Conservation (phyloP, 1,139 yeast species). For the Blastobotrys aristatus region DNA sequence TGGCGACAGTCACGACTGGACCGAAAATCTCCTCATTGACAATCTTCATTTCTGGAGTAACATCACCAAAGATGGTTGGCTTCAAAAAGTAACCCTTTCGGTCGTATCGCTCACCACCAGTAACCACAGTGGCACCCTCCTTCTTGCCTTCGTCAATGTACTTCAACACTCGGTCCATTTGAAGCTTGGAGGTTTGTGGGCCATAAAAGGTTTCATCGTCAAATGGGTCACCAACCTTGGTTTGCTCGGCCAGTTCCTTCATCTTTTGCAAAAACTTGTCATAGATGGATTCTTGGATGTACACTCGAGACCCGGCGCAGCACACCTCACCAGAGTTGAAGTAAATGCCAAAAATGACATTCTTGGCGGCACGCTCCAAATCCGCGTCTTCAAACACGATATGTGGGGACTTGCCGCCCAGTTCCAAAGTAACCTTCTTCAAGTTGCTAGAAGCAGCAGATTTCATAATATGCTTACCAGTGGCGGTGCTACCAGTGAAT, state of each 20-base stretch:
- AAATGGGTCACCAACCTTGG: constrained; percentile 66
- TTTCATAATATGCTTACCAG: constrained; percentile 68
- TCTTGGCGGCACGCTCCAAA: constrained; percentile 43
- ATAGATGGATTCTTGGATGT: constrained; percentile 66
- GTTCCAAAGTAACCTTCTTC: constrained; percentile 72
- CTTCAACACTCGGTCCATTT: constrained; percentile 64
- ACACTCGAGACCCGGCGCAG: constrained; percentile 76
- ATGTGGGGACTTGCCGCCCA: constrained; percentile 79
- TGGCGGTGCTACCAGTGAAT: constrained; percentile 80
- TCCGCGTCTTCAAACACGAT: constrained; percentile 67
- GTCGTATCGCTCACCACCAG: constrained; percentile 66
- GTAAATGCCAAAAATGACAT: constrained; percentile 54
- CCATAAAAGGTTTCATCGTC: constrained; percentile 69
- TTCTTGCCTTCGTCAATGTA: constrained; percentile 65
- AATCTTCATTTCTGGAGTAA: constrained; percentile 58
- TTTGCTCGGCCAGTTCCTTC: constrained; percentile 44
- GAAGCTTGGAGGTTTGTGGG: constrained; percentile 71
- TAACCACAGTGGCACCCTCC: constrained; percentile 66
- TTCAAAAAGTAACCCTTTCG: constrained; percentile 66
- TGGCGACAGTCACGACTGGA: constrained; percentile 71
- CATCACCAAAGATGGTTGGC: constrained; percentile 79
- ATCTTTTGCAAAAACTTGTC: constrained; percentile 54
- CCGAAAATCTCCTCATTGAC: constrained; percentile 84
- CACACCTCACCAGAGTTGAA: constrained; percentile 81
- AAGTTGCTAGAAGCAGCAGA: constrained; percentile 60